Evolutionary conservation across 345 rosid genomes (phyloP).

Genomic region (Euphorbia pulcherrima): DNA sequence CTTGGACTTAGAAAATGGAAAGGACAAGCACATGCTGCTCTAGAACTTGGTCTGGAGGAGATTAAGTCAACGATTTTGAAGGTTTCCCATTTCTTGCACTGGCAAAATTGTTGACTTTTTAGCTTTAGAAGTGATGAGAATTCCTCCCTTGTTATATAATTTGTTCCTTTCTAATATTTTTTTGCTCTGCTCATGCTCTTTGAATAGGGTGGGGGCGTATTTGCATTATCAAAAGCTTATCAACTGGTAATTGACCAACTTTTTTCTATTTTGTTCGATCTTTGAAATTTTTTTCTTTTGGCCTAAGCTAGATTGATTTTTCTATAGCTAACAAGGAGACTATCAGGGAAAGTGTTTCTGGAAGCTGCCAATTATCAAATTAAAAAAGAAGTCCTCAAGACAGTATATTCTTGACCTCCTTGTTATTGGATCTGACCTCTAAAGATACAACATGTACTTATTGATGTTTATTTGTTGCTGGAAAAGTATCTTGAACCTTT

Average conservation of each 20-base stretch:
- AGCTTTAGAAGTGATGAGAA: conserved; percentile 1
- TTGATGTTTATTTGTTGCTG: not conserved
- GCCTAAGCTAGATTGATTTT: conserved; percentile 15
- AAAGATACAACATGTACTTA: not conserved
- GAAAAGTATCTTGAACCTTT: not conserved
- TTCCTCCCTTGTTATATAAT: not conserved
- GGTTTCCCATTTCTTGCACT: conserved; percentile 31
- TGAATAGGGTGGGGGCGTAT: conserved; percentile 64
- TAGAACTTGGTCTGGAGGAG: conserved; percentile 53
- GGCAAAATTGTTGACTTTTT: conserved; percentile 9
- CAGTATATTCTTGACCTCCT: conserved; percentile 40
- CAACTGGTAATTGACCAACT: conserved; percentile 49
- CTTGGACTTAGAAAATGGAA: conserved; percentile 66
- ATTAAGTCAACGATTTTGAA: conserved; percentile 67
- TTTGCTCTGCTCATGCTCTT: conserved; percentile 15
- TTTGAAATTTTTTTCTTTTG: conserved; percentile 12
- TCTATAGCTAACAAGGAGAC: conserved; percentile 54
- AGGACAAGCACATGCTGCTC: conserved; percentile 57
- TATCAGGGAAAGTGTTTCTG: conserved; percentile 59
- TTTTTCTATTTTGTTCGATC: conserved; percentile 14
- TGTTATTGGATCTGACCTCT: not conserved
- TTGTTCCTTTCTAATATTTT: not conserved
- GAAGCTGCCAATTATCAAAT: conserved; percentile 89
- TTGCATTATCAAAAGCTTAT: conserved; percentile 68
- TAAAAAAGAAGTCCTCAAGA: conserved; percentile 64